Evolutionary conservation across 768 basidiomycete genomes (phyloP).

Genomic region (Xerocomellus intermedius): DNA sequence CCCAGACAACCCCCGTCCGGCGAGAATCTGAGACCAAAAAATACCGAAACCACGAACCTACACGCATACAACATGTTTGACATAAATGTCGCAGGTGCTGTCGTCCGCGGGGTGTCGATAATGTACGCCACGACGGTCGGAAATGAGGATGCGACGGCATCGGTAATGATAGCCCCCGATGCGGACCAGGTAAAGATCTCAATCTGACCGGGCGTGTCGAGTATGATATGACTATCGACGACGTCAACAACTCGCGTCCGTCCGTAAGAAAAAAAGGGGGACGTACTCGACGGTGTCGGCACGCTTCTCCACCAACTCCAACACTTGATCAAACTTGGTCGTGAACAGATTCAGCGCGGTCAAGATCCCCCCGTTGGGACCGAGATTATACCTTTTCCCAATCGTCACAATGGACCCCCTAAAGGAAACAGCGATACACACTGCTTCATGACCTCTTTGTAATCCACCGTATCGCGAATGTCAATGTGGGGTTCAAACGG

Average conservation of each 20-base stretch:
- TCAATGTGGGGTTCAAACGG: constrained; percentile 98
- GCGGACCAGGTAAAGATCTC: constrained; percentile 99
- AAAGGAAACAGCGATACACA: constrained; percentile 51
- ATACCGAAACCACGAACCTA: constrained; percentile 49
- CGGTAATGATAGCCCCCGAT: constrained; percentile 97
- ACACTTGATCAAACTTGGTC: constrained; percentile 97
- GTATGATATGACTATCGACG: constrained; percentile 74
- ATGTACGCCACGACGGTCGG: constrained; percentile 96
- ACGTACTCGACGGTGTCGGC: constrained; percentile 85
- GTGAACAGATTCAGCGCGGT: constrained; percentile 97
- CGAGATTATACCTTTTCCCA: constrained; percentile 83
- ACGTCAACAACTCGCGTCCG: background rate
- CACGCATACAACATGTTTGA: constrained; percentile 99
- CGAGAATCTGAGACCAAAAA: background rate
- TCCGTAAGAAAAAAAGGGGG: background rate
- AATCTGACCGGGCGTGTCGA: constrained; percentile 98
- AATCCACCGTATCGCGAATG: constrained; percentile 96
- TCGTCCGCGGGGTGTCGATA: constrained; percentile 94
- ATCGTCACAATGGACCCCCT: constrained; percentile 8
- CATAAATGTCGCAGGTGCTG: constrained; percentile 97
- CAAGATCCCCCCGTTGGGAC: constrained; percentile 96
- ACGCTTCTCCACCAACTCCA: constrained; percentile 87
- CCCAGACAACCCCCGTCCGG: background rate
- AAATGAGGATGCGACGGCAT: constrained; percentile 89
- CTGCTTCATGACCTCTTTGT: constrained; percentile 99